A percentile compares a stretch with the other conserved stretches of the same genome.
Evolutionary conservation across 148 eudicot species (phyloP).

Genomic region (Nyssa sinensis): DNA sequence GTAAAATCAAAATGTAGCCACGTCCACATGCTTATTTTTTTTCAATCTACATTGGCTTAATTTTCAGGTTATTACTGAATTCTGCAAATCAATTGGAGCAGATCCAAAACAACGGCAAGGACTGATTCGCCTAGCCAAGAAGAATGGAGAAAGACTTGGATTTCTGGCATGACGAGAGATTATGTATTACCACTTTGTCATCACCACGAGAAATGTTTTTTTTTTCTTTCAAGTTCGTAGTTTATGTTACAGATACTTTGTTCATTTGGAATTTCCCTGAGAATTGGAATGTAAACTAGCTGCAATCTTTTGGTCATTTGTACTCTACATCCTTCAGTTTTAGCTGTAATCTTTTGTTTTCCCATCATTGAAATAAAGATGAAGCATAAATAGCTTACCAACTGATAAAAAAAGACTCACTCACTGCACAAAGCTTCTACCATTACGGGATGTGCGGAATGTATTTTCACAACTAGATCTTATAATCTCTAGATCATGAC

Average conservation of each 20-base stretch:
- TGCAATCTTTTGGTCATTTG: background rate
- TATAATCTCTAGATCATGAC: too few species aligned
- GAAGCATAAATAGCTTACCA: too few species aligned
- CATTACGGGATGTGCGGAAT: too few species aligned
- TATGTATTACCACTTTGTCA: background rate
- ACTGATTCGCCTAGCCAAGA: conserved; percentile 84
- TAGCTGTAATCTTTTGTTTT: background rate
- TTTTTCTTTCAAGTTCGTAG: background rate
- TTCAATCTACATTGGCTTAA: background rate
- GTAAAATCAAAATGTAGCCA: too few species aligned
- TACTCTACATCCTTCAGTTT: background rate
- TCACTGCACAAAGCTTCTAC: too few species aligned
- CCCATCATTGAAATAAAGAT: too few species aligned
- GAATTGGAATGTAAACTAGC: background rate
- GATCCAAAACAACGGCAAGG: conserved; percentile 91
- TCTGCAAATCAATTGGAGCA: conserved; percentile 97
- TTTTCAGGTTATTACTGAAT: conserved; percentile 79
- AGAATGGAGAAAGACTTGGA: conserved; percentile 89
- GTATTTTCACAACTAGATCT: too few species aligned
- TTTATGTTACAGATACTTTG: conserved; percentile 1
- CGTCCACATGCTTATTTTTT: too few species aligned
- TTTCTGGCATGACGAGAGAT: conserved; percentile 54
- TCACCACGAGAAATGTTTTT: background rate
- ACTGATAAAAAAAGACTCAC: too few species aligned
- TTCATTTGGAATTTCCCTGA: too few species aligned